Evolutionary conservation across 2,329 filamentous ascomycete species (phyloP).

Genomic region (Penicillium olsonii): DNA sequence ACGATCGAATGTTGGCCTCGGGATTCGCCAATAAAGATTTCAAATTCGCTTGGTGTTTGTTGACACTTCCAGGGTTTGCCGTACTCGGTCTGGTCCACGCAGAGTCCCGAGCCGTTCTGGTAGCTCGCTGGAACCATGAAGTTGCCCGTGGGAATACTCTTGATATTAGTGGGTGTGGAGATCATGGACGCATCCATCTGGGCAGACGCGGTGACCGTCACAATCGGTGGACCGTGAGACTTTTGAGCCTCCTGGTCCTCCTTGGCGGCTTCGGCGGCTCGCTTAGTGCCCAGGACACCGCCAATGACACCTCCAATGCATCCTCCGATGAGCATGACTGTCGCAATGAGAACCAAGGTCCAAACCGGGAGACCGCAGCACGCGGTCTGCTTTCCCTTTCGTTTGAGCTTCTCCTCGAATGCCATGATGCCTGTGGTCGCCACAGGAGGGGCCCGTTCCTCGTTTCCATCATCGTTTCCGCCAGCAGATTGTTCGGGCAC

Average conservation of each 20-base stretch:
- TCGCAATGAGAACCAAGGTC: conserved; percentile 48
- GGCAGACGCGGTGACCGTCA: conserved; percentile 52
- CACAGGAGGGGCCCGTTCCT: conserved; percentile 21
- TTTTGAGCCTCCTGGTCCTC: conserved; percentile 19
- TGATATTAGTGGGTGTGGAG: conserved; percentile 45
- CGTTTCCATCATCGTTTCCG: conserved; percentile 15
- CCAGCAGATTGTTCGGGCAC: conserved; percentile 19
- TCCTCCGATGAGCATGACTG: conserved; percentile 51
- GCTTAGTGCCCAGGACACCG: conserved; percentile 51
- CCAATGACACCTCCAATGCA: conserved; percentile 58
- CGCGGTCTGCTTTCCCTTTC: conserved; percentile 44
- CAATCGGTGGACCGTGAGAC: conserved; percentile 30
- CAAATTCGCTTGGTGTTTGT: conserved; percentile 32
- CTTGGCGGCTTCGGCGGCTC: conserved; percentile 32
- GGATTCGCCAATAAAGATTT: conserved; percentile 31
- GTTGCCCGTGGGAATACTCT: conserved; percentile 52
- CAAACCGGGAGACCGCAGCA: conserved; percentile 57
- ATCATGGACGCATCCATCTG: conserved; percentile 54
- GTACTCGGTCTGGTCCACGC: conserved; percentile 49
- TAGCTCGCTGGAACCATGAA: conserved; percentile 52
- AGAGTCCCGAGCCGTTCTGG: conserved; percentile 51
- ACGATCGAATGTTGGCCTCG: conserved; percentile 33
- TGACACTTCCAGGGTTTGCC: conserved; percentile 55
- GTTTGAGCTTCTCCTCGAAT: conserved; percentile 47
- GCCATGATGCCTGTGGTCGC: conserved; percentile 40